Conservation (phyloP, 1,139 yeast genomes). For the Arxiozyma heterogenica region DNA sequence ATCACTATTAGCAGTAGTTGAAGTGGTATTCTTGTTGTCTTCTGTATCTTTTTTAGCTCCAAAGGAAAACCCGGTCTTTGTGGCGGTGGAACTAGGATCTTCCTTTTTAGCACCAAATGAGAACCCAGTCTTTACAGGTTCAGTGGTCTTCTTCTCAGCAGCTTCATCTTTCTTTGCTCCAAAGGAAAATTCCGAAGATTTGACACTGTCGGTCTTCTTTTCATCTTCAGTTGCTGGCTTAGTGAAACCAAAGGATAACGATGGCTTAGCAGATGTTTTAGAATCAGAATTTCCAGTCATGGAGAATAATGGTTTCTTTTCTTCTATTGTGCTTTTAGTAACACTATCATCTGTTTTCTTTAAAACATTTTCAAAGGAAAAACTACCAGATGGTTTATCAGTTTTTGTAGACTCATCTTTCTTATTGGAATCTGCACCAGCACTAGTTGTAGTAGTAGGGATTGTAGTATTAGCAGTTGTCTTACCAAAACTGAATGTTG, state of each 20-base stretch:
- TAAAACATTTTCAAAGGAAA: slow-evolving; percentile 14
- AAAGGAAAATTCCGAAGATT: not conserved
- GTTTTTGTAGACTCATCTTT: slow-evolving; percentile 7
- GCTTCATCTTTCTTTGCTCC: slow-evolving; percentile 6
- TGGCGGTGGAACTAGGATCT: slow-evolving; percentile 3
- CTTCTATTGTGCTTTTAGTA: slow-evolving; percentile 11
- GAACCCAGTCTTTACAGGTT: slow-evolving; percentile 3
- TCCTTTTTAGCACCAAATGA: slow-evolving; percentile 5
- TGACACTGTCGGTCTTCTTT: slow-evolving; percentile 8
- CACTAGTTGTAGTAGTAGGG: not conserved
- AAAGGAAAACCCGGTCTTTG: slow-evolving; percentile 1
- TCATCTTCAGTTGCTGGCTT: slow-evolving; percentile 10
- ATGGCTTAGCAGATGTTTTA: slow-evolving; percentile 6
- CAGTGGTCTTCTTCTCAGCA: slow-evolving; percentile 3
- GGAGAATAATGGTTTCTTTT: not conserved
- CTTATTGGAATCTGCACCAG: slow-evolving; percentile 3
- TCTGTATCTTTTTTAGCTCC: slow-evolving; percentile 5
- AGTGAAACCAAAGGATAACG: slow-evolving; percentile 25
- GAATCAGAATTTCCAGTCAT: not conserved
- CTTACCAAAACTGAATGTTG: slow-evolving; percentile 15
- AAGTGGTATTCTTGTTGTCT: slow-evolving; percentile 7
- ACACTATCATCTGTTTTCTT: slow-evolving; percentile 8
- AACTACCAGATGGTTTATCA: slow-evolving; percentile 1
- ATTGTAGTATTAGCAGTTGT: not conserved
- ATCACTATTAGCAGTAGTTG: slow-evolving; percentile 1